Percentiles rank a stretch among this genome's conserved stretches.
Evolutionary conservation across 2,329 filamentous ascomycete genomes (phyloP).

Genomic region (Lachnellula hyalina): DNA sequence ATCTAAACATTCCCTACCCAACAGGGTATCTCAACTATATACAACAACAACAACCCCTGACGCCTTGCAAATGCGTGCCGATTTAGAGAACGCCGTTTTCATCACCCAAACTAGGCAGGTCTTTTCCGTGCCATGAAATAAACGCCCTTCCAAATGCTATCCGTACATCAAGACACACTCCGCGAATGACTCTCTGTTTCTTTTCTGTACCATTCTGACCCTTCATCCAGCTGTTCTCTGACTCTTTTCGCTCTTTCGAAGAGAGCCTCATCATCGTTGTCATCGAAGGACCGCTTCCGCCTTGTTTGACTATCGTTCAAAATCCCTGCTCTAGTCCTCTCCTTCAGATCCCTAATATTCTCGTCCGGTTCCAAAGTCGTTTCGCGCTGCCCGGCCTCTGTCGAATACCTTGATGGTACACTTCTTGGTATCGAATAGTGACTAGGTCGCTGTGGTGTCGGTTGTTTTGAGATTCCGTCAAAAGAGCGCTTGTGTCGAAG

Average conservation of each 20-base stretch:
- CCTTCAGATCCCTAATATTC: conserved; percentile 22
- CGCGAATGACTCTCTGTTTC: conserved; percentile 22
- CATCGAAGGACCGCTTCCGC: conserved; percentile 15
- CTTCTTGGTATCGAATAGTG: conserved; percentile 16
- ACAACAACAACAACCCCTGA: background rate
- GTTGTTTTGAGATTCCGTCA: conserved; percentile 20
- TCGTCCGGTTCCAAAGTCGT: conserved; percentile 9
- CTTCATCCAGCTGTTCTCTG: conserved; percentile 32
- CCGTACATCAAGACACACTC: conserved; percentile 20
- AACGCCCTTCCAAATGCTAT: conserved; percentile 13
- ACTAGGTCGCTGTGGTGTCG: conserved; percentile 12
- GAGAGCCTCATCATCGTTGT: conserved; percentile 27
- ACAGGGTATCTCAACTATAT: background rate
- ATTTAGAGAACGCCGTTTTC: background rate
- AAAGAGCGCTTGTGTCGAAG: conserved; percentile 24
- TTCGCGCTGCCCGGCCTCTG: conserved; percentile 1
- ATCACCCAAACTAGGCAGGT: background rate
- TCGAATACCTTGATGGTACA: conserved; percentile 16
- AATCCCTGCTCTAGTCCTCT: conserved; percentile 22
- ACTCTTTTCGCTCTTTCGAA: conserved; percentile 31
- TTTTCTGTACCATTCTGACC: conserved; percentile 26
- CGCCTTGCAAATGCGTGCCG: background rate
- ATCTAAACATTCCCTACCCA: background rate
- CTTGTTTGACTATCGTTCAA: conserved; percentile 11
- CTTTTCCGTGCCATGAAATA: background rate